A percentile compares a stretch with the other conserved stretches of the same genome.
These are phyloP conservation scores for Calonectria honghensis DNA, from an alignment of 2,329 filamentous ascomycete species.

Conservation along the genomic window DNA sequence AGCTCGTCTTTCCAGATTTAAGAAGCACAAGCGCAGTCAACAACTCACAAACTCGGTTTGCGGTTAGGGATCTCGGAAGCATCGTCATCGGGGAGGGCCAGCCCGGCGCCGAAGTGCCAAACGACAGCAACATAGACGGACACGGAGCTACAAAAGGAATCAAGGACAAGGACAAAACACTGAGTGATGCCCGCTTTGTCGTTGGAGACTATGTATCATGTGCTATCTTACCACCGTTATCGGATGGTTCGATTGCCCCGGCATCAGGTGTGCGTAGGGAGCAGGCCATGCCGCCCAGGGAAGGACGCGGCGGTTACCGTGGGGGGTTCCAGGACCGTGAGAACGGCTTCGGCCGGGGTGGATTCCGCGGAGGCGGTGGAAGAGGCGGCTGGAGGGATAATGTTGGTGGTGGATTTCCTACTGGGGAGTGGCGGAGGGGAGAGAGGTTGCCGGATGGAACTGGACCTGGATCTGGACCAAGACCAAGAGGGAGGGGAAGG, in stretches of 20 bases:
- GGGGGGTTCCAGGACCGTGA: constrained; percentile 53
- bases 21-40: constrained; percentile 56
- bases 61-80: constrained; percentile 88
- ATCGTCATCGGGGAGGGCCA: constrained; percentile 82
- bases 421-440: constrained; percentile 80
- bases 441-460: constrained; percentile 76
- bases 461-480: constrained; percentile 60
- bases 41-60: constrained; percentile 73
- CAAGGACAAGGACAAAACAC: constrained; percentile 81
- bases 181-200: constrained; percentile 86
- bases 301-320: constrained; percentile 51
- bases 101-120: constrained; percentile 64
- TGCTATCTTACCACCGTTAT: constrained; percentile 84
- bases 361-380: constrained; percentile 56
- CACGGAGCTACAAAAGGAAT: constrained; percentile 60
- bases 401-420: constrained; percentile 62
- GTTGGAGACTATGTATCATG: constrained; percentile 93
- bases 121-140: constrained; percentile 60
- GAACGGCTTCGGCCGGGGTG: constrained; percentile 58
- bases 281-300: constrained; percentile 45
- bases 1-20: constrained; percentile 89
- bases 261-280: constrained; percentile 64
- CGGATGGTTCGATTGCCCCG: constrained; percentile 84
- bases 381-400: constrained; percentile 64
- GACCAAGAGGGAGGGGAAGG: constrained; percentile 55